phyloP scores from a whole-genome alignment of 441 rosid genomes.

The Codiaeum variegatum region DNA sequence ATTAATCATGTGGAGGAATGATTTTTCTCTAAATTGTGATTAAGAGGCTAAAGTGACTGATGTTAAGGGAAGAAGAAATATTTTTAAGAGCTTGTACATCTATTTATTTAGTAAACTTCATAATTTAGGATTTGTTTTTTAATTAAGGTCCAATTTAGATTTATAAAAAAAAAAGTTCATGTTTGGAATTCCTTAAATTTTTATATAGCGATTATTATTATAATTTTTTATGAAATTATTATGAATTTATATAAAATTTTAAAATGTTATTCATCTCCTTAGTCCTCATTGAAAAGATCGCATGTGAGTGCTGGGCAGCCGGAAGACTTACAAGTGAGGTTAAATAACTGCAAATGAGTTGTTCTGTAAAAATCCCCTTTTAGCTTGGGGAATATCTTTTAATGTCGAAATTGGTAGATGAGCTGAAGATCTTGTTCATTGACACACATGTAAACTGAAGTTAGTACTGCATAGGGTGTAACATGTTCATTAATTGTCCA shows the following conservation, averaged over 20 bases:
- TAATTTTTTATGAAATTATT: not conserved
- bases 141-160: too few relatives aligned
- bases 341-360: too few relatives aligned
- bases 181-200: not conserved
- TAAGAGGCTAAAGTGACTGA: not conserved
- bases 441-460: too few relatives aligned
- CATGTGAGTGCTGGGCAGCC: too few relatives aligned
- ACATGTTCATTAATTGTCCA: too few relatives aligned
- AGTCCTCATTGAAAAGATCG: not conserved
- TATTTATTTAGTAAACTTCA: not conserved
- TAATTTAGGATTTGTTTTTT: not conserved
- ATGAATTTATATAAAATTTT: not conserved
- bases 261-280: not conserved
- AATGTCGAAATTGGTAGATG: too few relatives aligned
- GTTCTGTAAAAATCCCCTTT: too few relatives aligned
- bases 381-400: too few relatives aligned
- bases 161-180: too few relatives aligned
- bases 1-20: constrained; percentile 6
- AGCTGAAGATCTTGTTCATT: too few relatives aligned
- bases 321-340: not conserved
- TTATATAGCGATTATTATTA: not conserved
- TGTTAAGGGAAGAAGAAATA: not conserved
- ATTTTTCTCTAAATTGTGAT: not conserved
- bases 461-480: too few relatives aligned
- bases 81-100: not conserved